Evolutionary conservation across 495 filamentous ascomycete genomes (phyloP), one percentile per base, ranked within the genome.

Genomic region (Evernia prunastri): DNA sequence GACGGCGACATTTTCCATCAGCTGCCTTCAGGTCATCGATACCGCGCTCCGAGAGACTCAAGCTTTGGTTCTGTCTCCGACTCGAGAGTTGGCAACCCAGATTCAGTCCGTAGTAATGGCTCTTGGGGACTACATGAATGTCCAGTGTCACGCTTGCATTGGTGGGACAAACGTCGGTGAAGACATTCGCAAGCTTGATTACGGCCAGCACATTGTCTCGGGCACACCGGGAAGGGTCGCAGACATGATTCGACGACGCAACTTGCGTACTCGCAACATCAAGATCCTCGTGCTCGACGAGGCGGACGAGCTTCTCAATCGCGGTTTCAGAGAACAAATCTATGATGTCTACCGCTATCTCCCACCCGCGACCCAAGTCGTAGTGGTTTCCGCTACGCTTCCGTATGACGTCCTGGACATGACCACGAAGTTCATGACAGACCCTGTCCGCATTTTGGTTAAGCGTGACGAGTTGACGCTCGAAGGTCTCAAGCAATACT

Each of bases 391-490:
- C 7, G 94, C 94, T 69, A 99, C 94, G 23, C 86, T 99, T 53
- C 94, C 94, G 29, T 92, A 99, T 78, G 94, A 99, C 76, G 94
- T 99, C 23, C 83, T 99, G 61, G 94, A 99, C 76, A 93, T 99
- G 86, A 99, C 94, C 6, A 97, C 95, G 61, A 97, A 97, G 76
- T 99, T 99, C 84, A 99, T 99, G 94, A 95, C 90, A 17, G 94
- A 99, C 72, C 95, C 94, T 25, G 94, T 99, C 37, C 90, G 94
- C 66, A 96, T 99, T 70, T 79, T 99, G n/a, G 94, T 99, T 73
- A 97, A 99, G 86, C 92, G 91, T 87, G 94, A 96, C 75, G 94
- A 99, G 76, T 82, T 99, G 80, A 99, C 94, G 12, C 85, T 99
- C 37, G 94, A 99, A 77, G 94, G 94, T 65, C 86, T 99, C 63